Conservation (phyloP, 805 yeast species). For the Yamadazyma sp. region DNA sequence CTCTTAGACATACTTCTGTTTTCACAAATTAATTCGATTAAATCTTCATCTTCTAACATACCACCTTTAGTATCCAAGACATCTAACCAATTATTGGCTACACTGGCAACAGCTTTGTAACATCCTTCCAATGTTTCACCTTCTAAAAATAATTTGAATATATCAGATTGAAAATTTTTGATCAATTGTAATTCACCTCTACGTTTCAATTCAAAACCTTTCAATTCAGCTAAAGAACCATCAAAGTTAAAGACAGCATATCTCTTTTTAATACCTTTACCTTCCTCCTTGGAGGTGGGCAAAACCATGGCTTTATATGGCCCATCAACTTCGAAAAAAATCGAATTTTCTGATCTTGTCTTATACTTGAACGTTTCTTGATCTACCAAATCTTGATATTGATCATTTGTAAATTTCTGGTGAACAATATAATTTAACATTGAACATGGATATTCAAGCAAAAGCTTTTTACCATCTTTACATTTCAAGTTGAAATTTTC, state of each 20-base stretch:
- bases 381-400: conserved; percentile 84
- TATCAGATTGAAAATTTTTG: conserved; percentile 92
- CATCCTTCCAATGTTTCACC: conserved; percentile 79
- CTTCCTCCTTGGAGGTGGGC: conserved; percentile 97
- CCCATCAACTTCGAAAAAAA: conserved; percentile 97
- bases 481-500: conserved; percentile 74
- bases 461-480: conserved; percentile 73
- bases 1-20: conserved; percentile 94
- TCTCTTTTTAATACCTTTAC: conserved; percentile 91
- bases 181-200: conserved; percentile 93
- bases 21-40: conserved; percentile 92
- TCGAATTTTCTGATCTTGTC: conserved; percentile 84
- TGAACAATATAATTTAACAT: conserved; percentile 95
- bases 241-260: conserved; percentile 96
- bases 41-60: conserved; percentile 88
- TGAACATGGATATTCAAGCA: conserved; percentile 89
- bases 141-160: conserved; percentile 85
- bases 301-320: conserved; percentile 97
- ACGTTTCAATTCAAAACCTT: conserved; percentile 94
- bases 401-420: conserved; percentile 86
- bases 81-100: conserved; percentile 95
- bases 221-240: conserved; percentile 90
- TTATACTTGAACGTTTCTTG: conserved; percentile 65
- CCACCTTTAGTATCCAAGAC: conserved; percentile 84
- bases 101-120: conserved; percentile 84